Evolutionary conservation across 1,284 basidiomycete species (phyloP).

Genomic region (Papiliotrema nemorosa): DNA sequence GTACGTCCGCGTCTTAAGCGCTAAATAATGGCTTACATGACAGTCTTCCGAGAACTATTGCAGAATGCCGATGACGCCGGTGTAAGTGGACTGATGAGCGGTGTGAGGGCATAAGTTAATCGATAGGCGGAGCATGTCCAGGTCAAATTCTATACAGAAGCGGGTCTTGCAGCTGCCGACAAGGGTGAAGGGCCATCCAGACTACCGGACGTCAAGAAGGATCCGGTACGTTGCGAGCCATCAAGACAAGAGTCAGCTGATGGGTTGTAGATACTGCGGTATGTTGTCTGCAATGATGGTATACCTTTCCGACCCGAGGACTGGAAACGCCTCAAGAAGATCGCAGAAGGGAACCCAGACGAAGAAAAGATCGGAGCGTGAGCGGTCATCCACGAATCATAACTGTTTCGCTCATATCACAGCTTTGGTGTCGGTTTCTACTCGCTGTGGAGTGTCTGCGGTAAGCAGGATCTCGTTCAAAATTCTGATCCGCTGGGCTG

Average conservation of each 20-base stretch:
- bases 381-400: constrained; percentile 4
- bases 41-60: constrained; percentile 84
- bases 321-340: constrained; percentile 80
- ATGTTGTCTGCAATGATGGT: constrained; percentile 81
- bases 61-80: constrained; percentile 95
- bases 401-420: not conserved
- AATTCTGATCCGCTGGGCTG: not conserved
- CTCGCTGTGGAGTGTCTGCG: constrained; percentile 52
- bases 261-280: constrained; percentile 43
- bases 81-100: constrained; percentile 16
- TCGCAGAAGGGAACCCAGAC: constrained; percentile 55
- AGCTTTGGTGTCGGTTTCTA: constrained; percentile 55
- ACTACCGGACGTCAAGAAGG: constrained; percentile 61
- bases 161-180: constrained; percentile 54
- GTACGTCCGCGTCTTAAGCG: constrained; percentile 43
- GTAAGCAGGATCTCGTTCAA: constrained; percentile 14
- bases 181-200: constrained; percentile 20
- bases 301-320: constrained; percentile 70
- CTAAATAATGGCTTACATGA: constrained; percentile 9
- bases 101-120: constrained; percentile 3
- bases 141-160: constrained; percentile 72
- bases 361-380: constrained; percentile 53
- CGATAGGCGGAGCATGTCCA: constrained; percentile 65
- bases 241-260: no score
- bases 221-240: constrained; percentile 53